A percentile compares a stretch with the other conserved stretches of the same genome.
Evolutionary conservation across 345 rosid genomes (phyloP).

Genomic region (Trapa incisa): DNA sequence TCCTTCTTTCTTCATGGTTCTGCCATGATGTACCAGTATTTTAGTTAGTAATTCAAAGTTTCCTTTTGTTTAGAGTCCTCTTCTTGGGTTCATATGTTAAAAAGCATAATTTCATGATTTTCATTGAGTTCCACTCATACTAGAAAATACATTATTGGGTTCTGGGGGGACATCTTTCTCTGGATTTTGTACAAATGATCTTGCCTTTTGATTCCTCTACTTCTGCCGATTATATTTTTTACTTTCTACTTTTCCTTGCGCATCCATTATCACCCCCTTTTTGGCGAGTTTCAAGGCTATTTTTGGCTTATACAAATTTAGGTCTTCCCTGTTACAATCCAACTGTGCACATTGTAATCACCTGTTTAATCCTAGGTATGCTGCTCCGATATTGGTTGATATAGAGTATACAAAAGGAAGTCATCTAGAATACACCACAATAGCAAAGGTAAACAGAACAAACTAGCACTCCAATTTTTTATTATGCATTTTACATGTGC

Average conservation of each 20-base stretch:
- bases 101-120: neutral
- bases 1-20: neutral
- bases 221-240: neutral
- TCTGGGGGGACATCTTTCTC: neutral
- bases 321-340: neutral
- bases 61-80: neutral
- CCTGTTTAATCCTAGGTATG: constrained; percentile 37
- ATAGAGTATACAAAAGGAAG: constrained; percentile 58
- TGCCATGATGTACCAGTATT: neutral
- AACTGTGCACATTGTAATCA: neutral
- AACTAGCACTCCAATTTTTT: neutral
- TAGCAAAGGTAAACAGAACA: constrained; percentile 35
- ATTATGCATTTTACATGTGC: neutral
- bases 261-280: neutral
- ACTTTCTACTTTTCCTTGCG: neutral
- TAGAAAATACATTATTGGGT: neutral
- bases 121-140: neutral
- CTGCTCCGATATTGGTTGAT: constrained; percentile 70
- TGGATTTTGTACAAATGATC: neutral
- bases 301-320: neutral
- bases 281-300: neutral
- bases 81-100: neutral
- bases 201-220: neutral
- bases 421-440: constrained; percentile 24
- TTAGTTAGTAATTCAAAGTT: neutral